Conservation (phyloP, 1,284 basidiomycete species). For the Cutaneotrichosporon spelunceum region DNA sequence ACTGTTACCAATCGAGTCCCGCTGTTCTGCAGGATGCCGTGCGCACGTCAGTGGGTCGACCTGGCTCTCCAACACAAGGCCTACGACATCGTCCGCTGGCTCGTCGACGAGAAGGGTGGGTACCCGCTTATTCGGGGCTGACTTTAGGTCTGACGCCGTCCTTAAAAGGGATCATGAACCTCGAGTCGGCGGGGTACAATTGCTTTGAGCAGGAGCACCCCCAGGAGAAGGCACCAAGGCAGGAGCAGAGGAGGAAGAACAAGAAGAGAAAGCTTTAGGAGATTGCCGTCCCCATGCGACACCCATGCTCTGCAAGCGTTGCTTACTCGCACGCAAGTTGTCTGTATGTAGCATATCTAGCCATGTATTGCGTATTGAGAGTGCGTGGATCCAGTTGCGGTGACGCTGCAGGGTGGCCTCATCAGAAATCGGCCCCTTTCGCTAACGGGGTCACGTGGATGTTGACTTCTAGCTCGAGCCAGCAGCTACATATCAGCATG, state of each 20-base stretch:
- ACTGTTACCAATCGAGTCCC: slow-evolving; percentile 14
- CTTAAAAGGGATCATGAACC: slow-evolving; percentile 19
- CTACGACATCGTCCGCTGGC: slow-evolving; percentile 67
- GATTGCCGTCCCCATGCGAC: not conserved
- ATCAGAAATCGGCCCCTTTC: too few relatives aligned
- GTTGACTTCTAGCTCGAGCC: too few relatives aligned
- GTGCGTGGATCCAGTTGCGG: not conserved
- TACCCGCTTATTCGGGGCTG: slow-evolving; percentile 1
- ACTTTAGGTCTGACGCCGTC: slow-evolving; percentile 18
- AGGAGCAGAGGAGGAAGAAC: not conserved
- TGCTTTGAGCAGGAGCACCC: not conserved
- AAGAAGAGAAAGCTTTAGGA: not conserved
- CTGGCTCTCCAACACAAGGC: slow-evolving; percentile 52
- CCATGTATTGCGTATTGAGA: not conserved
- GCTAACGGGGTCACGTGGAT: too few relatives aligned
- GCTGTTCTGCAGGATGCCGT: slow-evolving; percentile 28
- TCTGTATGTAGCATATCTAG: not conserved
- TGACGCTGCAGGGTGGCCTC: not conserved
- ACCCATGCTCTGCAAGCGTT: not conserved
- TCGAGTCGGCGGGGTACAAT: not conserved
- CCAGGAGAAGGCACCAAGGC: not conserved
- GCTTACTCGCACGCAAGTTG: too few relatives aligned
- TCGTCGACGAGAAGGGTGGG: slow-evolving; percentile 67
- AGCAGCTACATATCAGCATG: too few relatives aligned
- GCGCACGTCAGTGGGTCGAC: slow-evolving; percentile 26